A percentile compares a stretch with the other conserved stretches of the same genome.
Evolutionary conservation across 176 grass and related monocot species (phyloP).

Genomic region (Bonia amplexicaulis): DNA sequence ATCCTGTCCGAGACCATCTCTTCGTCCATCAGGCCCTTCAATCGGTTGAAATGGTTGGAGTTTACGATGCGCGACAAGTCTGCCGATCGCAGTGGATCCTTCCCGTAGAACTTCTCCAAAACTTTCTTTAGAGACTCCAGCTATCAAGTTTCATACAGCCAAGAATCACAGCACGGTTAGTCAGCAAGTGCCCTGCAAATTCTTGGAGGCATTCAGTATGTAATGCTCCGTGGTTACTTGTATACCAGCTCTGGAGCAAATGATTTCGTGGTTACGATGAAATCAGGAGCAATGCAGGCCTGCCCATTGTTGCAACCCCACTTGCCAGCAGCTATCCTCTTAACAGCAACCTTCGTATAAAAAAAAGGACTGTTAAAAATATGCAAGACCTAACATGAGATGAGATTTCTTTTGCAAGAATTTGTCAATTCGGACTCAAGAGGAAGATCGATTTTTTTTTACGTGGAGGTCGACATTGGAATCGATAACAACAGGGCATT

Average conservation of each 20-base stretch:
- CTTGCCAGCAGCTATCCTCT: constrained; percentile 69
- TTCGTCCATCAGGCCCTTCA: constrained; percentile 58
- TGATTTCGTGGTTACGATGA: constrained; percentile 69
- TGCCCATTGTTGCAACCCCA: constrained; percentile 87
- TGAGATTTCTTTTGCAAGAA: not conserved
- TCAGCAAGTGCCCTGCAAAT: no score
- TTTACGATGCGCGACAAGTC: constrained; percentile 72
- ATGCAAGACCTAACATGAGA: not conserved
- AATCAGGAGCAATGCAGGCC: constrained; percentile 80
- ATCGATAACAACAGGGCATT: constrained; percentile 67
- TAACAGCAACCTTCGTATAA: constrained; percentile 45
- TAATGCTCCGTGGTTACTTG: not conserved
- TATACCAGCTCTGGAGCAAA: constrained; percentile 72
- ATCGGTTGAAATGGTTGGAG: constrained; percentile 52
- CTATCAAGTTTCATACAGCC: constrained; percentile 13
- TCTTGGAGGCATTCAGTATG: not conserved
- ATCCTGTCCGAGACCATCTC: constrained; percentile 50
- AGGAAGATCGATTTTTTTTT: not conserved
- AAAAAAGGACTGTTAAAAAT: not conserved
- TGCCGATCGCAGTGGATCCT: constrained; percentile 45
- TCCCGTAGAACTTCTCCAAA: constrained; percentile 71
- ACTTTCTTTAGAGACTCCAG: constrained; percentile 46
- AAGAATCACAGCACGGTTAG: constrained; percentile 9
- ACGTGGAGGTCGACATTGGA: constrained; percentile 57
- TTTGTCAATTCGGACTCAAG: not conserved